A percentile compares a stretch with the other conserved stretches of the same genome.
Conservation (phyloP, 2,329 filamentous ascomycete genomes). For the Helotiales sp. region DNA sequence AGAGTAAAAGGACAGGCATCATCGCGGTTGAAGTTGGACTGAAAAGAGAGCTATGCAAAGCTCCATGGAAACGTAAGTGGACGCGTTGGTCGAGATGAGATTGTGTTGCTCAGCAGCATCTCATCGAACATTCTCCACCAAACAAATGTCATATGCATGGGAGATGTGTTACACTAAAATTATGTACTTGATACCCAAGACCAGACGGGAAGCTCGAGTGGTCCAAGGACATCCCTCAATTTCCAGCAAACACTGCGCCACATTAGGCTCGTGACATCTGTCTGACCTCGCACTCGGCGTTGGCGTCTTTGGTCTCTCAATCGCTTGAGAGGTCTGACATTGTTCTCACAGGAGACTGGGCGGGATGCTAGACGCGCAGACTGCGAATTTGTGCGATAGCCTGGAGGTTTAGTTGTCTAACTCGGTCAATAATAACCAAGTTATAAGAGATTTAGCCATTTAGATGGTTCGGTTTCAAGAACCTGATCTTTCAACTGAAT, state of each 20-base stretch:
- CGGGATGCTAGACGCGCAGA: not conserved
- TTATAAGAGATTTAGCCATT: too few species aligned
- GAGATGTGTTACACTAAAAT: not conserved
- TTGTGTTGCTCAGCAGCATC: conserved; percentile 1
- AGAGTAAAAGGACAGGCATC: not conserved
- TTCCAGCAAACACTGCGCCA: conserved; percentile 24
- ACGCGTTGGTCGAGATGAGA: not conserved
- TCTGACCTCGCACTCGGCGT: not conserved
- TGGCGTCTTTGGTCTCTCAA: conserved; percentile 1
- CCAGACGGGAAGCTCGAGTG: conserved; percentile 1
- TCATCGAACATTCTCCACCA: conserved; percentile 2
- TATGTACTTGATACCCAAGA: conserved; percentile 5
- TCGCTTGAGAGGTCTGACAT: not conserved
- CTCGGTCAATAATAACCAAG: too few species aligned
- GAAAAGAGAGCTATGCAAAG: not conserved
- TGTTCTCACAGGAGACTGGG: not conserved
- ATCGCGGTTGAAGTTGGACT: not conserved
- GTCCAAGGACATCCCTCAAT: conserved; percentile 6
- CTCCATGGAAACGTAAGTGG: not conserved
- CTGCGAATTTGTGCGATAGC: not conserved
- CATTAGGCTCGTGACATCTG: conserved; percentile 17
- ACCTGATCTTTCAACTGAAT: too few species aligned
- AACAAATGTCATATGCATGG: not conserved
- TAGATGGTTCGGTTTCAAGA: too few species aligned
- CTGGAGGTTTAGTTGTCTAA: too few species aligned